phyloP scores from a whole-genome alignment of 2,329 filamentous ascomycete species.

The Fusarium beomiforme region DNA sequence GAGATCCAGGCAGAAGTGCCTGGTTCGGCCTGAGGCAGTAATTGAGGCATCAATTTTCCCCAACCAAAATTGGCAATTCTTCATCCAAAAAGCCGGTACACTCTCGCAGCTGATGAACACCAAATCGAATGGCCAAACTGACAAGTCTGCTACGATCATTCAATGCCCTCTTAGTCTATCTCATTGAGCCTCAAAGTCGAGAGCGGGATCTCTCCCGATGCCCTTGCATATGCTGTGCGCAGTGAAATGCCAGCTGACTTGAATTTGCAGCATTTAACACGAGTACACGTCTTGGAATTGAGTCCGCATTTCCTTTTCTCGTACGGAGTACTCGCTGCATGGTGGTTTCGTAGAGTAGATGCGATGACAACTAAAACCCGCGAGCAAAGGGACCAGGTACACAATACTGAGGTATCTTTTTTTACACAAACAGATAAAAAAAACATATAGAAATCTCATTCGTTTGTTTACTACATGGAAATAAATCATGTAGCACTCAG shows the following conservation, averaged over 20 bases:
- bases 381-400: no score
- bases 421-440: no score
- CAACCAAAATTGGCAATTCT: neutral
- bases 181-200: neutral
- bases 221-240: neutral
- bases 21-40: conserved; percentile 10
- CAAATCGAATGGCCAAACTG: neutral
- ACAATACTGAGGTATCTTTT: no score
- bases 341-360: neutral
- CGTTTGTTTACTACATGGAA: no score
- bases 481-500: no score
- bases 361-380: neutral
- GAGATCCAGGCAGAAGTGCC: neutral
- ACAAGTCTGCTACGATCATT: neutral
- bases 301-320: neutral
- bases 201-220: neutral
- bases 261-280: neutral
- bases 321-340: neutral
- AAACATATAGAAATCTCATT: no score
- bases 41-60: neutral
- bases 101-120: neutral
- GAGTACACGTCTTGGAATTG: neutral
- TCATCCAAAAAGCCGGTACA: neutral
- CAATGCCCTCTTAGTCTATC: neutral
- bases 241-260: neutral